Evolutionary conservation across 345 rosid species (phyloP).

Genomic region (Eucalyptus rudis): DNA sequence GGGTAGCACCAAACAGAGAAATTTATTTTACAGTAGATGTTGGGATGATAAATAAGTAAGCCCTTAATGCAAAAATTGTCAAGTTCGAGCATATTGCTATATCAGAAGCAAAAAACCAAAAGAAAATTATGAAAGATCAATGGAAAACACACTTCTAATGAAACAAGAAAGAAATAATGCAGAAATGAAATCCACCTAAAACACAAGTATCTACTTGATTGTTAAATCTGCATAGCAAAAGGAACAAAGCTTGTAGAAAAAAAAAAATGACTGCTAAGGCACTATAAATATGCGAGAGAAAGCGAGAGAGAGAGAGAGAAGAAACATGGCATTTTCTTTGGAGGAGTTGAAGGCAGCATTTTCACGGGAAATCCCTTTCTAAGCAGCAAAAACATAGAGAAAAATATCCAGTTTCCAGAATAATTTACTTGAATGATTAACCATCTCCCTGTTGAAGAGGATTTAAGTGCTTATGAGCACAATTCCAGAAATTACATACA

Average conservation of each 20-base stretch:
- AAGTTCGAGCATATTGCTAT: not conserved
- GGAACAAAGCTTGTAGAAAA: not conserved
- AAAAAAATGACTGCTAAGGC: not conserved
- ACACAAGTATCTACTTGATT: not conserved
- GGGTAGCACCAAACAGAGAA: not conserved
- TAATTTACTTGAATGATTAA: not conserved
- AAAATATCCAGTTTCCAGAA: not conserved
- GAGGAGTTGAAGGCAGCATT: too few species aligned
- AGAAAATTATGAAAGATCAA: not conserved
- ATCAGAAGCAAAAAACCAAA: not conserved
- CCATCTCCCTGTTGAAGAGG: not conserved
- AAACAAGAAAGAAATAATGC: too few species aligned
- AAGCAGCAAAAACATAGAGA: conserved; percentile 34
- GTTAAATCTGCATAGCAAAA: not conserved
- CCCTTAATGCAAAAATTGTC: not conserved
- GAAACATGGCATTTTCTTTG: conserved; percentile 42
- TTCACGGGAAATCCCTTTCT: conserved; percentile 29
- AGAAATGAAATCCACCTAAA: not conserved
- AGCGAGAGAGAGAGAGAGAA: not conserved
- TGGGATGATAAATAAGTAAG: not conserved
- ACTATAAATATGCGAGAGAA: not conserved
- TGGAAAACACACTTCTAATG: not conserved
- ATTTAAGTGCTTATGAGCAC: not conserved
- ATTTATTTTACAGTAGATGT: not conserved
- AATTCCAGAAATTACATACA: not conserved